A percentile compares a stretch with the other conserved stretches of the same genome.
Evolutionary conservation across 2,329 filamentous ascomycete genomes (phyloP).

Genomic region (Fusarium brachygibbosum): DNA sequence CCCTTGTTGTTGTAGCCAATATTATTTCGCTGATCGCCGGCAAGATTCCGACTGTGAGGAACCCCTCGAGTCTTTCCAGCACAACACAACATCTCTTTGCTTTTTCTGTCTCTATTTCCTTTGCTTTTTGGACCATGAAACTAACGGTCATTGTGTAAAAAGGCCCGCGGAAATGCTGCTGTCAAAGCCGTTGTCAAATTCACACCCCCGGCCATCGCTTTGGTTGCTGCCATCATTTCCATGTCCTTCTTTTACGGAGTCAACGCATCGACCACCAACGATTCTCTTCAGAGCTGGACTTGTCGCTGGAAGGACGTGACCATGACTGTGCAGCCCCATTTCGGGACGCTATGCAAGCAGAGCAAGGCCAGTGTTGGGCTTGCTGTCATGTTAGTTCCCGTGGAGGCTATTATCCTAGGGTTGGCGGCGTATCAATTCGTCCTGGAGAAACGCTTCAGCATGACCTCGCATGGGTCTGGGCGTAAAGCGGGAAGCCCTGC

Average conservation of each 20-base stretch:
- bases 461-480: conserved; percentile 44
- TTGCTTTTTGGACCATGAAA: neutral
- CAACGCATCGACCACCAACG: conserved; percentile 64
- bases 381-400: conserved; percentile 68
- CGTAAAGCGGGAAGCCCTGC: conserved; percentile 54
- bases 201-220: conserved; percentile 48
- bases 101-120: neutral
- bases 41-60: conserved; percentile 65
- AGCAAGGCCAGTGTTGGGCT: conserved; percentile 68
- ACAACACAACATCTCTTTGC: neutral
- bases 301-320: conserved; percentile 70
- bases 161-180: conserved; percentile 42
- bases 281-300: conserved; percentile 72
- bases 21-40: conserved; percentile 62
- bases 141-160: conserved; percentile 31
- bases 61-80: neutral
- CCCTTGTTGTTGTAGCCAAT: conserved; percentile 64
- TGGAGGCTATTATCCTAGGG: conserved; percentile 65
- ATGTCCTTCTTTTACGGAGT: conserved; percentile 70
- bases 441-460: conserved; percentile 58
- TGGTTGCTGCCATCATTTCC: conserved; percentile 62
- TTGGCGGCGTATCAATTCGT: conserved; percentile 61
- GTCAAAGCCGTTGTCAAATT: conserved; percentile 44
- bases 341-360: conserved; percentile 68
- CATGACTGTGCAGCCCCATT: conserved; percentile 67